Percentiles rank a stretch among this genome's conserved stretches.
Conservation (phyloP, 768 basidiomycete genomes). For the Sarcodon sp. region DNA sequence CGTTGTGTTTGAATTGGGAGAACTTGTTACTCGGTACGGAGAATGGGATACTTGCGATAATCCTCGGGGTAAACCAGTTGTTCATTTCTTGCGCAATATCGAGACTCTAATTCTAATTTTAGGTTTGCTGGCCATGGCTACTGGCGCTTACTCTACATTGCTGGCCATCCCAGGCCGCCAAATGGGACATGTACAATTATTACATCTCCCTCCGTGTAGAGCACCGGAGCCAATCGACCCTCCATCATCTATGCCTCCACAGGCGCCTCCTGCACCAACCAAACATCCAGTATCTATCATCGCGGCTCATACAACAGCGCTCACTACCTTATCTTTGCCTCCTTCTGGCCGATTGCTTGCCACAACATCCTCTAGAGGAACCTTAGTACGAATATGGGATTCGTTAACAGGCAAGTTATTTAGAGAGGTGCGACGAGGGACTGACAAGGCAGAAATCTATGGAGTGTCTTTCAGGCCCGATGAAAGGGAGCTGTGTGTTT, state of each 20-base stretch:
- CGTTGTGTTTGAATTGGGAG: conserved; percentile 61
- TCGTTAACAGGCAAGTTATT: conserved; percentile 56
- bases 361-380: conserved; percentile 75
- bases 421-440: conserved; percentile 72
- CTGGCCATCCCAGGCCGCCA: conserved; percentile 79
- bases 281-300: conserved; percentile 73
- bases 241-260: conserved; percentile 34
- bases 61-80: conserved; percentile 44
- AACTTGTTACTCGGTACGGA: conserved; percentile 45
- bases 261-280: conserved; percentile 38
- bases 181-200: conserved; percentile 77
- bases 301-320: conserved; percentile 67
- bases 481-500: conserved; percentile 78
- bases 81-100: background rate
- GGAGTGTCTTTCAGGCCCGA: conserved; percentile 81
- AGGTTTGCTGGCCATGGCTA: conserved; percentile 76
- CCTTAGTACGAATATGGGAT: conserved; percentile 84
- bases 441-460: conserved; percentile 86
- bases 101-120: conserved; percentile 9
- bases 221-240: conserved; percentile 45
- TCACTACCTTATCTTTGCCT: conserved; percentile 68
- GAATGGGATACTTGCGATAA: conserved; percentile 90
- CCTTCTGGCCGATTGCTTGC: conserved; percentile 71
- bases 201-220: conserved; percentile 73
- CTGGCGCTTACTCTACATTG: conserved; percentile 65